These are phyloP conservation scores for Ophiostoma ulmi DNA, from an alignment of 2,329 filamentous ascomycete genomes.

Conservation along the genomic window DNA sequence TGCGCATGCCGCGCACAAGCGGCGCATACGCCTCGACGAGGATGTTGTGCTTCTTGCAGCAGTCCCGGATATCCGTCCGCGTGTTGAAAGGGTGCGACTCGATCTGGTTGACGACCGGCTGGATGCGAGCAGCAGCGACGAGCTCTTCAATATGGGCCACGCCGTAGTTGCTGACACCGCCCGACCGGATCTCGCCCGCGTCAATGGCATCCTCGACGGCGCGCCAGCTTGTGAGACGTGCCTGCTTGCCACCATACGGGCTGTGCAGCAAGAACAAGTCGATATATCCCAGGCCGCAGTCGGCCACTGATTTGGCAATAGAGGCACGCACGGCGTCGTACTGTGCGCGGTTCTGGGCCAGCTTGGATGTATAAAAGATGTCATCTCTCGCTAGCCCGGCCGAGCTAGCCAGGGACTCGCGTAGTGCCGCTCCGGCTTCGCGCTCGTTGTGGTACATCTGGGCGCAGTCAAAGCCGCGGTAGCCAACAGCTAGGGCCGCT, in stretches of 20 bases:
- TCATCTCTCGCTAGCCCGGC: slow-evolving; percentile 56
- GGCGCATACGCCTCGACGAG: slow-evolving; percentile 76
- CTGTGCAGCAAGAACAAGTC: slow-evolving; percentile 76
- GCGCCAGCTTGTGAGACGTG: slow-evolving; percentile 66
- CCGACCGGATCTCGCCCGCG: slow-evolving; percentile 64
- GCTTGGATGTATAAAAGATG: slow-evolving; percentile 75
- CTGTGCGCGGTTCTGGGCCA: slow-evolving; percentile 60
- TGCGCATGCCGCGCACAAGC: slow-evolving; percentile 63
- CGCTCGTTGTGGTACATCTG: slow-evolving; percentile 64
- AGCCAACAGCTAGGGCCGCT: slow-evolving; percentile 51
- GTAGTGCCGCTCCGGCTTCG: slow-evolving; percentile 62
- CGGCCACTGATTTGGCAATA: slow-evolving; percentile 60
- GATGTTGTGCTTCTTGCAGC: slow-evolving; percentile 62
- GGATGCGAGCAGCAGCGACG: slow-evolving; percentile 55
- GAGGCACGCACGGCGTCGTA: slow-evolving; percentile 64
- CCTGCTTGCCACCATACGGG: slow-evolving; percentile 67
- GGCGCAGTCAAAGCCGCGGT: slow-evolving; percentile 49
- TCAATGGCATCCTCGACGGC: slow-evolving; percentile 71
- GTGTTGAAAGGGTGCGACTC: slow-evolving; percentile 82
- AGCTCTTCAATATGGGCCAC: slow-evolving; percentile 69
- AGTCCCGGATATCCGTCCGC: slow-evolving; percentile 58
- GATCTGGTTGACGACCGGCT: slow-evolving; percentile 72
- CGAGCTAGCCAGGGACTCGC: slow-evolving; percentile 30
- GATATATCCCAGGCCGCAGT: slow-evolving; percentile 66
- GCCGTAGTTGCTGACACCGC: slow-evolving; percentile 75